Conservation (phyloP, 192 early-diverging fungal species). For the Ambispora gerdemannii region DNA sequence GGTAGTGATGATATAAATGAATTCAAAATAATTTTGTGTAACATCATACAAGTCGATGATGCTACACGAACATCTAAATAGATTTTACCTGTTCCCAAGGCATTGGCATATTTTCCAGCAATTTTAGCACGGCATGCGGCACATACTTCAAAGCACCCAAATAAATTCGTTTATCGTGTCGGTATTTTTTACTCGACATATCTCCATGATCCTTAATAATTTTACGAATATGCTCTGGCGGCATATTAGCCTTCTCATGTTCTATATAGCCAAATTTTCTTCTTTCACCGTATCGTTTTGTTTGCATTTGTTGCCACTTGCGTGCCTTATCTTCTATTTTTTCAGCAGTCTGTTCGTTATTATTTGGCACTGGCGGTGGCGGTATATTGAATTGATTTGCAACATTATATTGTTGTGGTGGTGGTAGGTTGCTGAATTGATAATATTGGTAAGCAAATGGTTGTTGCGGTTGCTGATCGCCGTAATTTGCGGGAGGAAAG, state of each 20-base stretch:
- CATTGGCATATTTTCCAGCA: constrained; percentile 99
- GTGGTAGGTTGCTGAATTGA: constrained; percentile 18
- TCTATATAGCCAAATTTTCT: constrained; percentile 92
- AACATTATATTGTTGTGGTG: background rate
- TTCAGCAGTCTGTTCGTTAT: constrained; percentile 44
- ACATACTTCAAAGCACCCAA: constrained; percentile 98
- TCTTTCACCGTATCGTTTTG: constrained; percentile 90
- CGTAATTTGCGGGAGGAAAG: background rate
- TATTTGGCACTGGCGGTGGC: constrained; percentile 24
- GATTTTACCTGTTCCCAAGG: constrained; percentile 97
- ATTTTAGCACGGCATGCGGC: constrained; percentile 96
- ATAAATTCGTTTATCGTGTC: constrained; percentile 97
- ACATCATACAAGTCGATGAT: too few species aligned
- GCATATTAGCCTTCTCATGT: constrained; percentile 95
- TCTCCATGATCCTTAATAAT: constrained; percentile 99
- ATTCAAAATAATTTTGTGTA: background rate
- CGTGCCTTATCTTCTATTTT: constrained; percentile 77
- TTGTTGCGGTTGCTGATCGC: constrained; percentile 20
- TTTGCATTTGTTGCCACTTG: constrained; percentile 90
- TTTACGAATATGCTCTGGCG: constrained; percentile 95
- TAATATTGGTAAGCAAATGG: constrained; percentile 30
- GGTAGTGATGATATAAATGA: background rate
- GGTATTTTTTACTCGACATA: constrained; percentile 96
- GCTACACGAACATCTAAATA: too few species aligned
- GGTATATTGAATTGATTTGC: constrained; percentile 5